Percentiles rank a stretch among this genome's conserved stretches.
Conservation (phyloP, 352 stramenopile species). For the Globisporangium barbulae region DNA sequence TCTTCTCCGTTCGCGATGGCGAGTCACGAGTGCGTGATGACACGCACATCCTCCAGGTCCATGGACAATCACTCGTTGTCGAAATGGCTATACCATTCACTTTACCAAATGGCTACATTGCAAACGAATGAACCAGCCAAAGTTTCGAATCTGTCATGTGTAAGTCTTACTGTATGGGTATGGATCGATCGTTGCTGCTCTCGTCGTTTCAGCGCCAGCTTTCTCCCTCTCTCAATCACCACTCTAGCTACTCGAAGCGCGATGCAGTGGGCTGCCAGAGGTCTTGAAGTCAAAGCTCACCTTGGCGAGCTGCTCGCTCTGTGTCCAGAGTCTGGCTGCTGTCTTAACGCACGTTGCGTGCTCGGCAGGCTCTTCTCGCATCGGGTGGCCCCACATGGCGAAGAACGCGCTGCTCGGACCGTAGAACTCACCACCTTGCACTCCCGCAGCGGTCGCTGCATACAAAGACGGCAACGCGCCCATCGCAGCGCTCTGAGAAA, state of each 20-base stretch:
- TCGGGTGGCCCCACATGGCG: constrained; percentile 18
- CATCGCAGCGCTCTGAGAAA: constrained; percentile 26
- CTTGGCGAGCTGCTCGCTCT: constrained; percentile 18
- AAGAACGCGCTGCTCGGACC: constrained; percentile 24
- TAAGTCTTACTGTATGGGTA: too few relatives aligned
- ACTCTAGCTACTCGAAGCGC: constrained; percentile 3
- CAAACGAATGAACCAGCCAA: not conserved
- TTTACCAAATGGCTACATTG: not conserved
- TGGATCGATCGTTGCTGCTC: too few relatives aligned
- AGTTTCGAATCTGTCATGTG: too few relatives aligned
- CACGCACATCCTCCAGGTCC: not conserved
- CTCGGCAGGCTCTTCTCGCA: constrained; percentile 7
- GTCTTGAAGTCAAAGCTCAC: constrained; percentile 12
- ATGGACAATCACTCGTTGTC: not conserved
- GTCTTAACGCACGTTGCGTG: constrained; percentile 6
- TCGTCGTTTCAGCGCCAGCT: not conserved
- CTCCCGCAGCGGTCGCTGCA: constrained; percentile 23
- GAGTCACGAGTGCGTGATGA: not conserved
- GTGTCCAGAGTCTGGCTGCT: constrained; percentile 15
- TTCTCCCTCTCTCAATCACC: not conserved
- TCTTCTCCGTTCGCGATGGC: too few relatives aligned
- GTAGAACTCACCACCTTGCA: constrained; percentile 28
- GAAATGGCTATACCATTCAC: not conserved
- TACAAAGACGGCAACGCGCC: constrained; percentile 43
- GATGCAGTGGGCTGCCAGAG: not conserved